Conservation (phyloP, 73 alveolate species). For the Urostyla sp. region DNA sequence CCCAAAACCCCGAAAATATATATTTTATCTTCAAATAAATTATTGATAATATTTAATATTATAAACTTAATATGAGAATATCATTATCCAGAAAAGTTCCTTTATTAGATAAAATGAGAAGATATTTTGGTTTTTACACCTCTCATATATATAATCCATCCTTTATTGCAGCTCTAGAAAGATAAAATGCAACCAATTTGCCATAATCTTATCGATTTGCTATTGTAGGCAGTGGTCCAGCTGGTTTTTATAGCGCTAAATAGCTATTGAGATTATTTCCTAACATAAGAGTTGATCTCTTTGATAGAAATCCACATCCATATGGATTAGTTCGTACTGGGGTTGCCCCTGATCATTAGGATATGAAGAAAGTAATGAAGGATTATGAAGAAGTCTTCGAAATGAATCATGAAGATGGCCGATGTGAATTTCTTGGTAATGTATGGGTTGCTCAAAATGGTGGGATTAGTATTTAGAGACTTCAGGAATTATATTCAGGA, state of each 20-base stretch:
- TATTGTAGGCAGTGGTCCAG: constrained; percentile 91
- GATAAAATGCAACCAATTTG: background rate
- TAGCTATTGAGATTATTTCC: constrained; percentile 50
- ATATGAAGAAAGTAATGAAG: constrained; percentile 76
- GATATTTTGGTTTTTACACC: too few relatives aligned
- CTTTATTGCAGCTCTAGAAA: too few relatives aligned
- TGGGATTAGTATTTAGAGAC: constrained; percentile 21
- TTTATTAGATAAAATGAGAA: too few relatives aligned
- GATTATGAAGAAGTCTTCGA: constrained; percentile 71
- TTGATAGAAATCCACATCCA: constrained; percentile 82
- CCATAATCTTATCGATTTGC: constrained; percentile 67
- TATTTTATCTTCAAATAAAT: too few relatives aligned
- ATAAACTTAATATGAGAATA: too few relatives aligned
- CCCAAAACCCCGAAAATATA: too few relatives aligned
- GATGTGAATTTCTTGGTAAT: constrained; percentile 81
- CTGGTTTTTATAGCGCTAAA: constrained; percentile 88
- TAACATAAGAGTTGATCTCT: constrained; percentile 79
- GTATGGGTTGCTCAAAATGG: constrained; percentile 64
- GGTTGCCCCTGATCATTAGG: constrained; percentile 89
- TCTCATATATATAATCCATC: too few relatives aligned
- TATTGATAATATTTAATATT: too few relatives aligned
- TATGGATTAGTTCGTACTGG: constrained; percentile 90
- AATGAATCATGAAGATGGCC: constrained; percentile 11
- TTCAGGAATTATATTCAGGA: constrained; percentile 74
- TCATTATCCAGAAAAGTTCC: too few relatives aligned